Conservation (phyloP, 495 filamentous ascomycete species). For the Penicillium manginii region DNA sequence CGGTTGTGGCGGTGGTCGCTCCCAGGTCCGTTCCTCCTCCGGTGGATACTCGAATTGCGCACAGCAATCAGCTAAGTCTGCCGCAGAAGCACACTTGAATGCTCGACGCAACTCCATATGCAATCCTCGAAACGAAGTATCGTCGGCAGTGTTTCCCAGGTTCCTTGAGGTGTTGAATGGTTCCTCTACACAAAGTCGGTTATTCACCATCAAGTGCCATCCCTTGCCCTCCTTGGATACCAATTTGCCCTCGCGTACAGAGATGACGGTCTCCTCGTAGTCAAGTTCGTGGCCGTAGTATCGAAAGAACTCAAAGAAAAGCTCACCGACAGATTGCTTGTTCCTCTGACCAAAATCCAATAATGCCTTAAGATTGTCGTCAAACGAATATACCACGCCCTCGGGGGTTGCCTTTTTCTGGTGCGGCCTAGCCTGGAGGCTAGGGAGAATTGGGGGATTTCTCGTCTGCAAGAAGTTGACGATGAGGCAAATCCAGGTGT, state of each 20-base stretch:
- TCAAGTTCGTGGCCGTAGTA: slow-evolving; percentile 93
- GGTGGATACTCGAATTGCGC: slow-evolving; percentile 83
- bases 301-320: slow-evolving; percentile 92
- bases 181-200: slow-evolving; percentile 91
- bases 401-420: slow-evolving; percentile 60
- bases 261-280: slow-evolving; percentile 82
- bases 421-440: slow-evolving; percentile 77
- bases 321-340: slow-evolving; percentile 76
- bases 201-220: slow-evolving; percentile 77
- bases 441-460: slow-evolving; percentile 79
- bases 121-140: slow-evolving; percentile 86
- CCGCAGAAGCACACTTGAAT: slow-evolving; percentile 76
- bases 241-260: slow-evolving; percentile 80
- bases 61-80: slow-evolving; percentile 77
- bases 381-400: slow-evolving; percentile 73
- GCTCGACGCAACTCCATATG: slow-evolving; percentile 89
- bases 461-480: slow-evolving; percentile 94
- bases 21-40: slow-evolving; percentile 77
- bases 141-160: slow-evolving; percentile 94
- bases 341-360: slow-evolving; percentile 77
- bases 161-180: slow-evolving; percentile 95
- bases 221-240: slow-evolving; percentile 85
- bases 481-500: slow-evolving; percentile 99
- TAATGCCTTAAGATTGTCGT: slow-evolving; percentile 78
- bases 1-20: slow-evolving; percentile 68